A percentile compares a stretch with the other conserved stretches of the same genome.
phyloP scores from a whole-genome alignment of 2,329 filamentous ascomycete genomes.

The Stylonectria norvegica region DNA sequence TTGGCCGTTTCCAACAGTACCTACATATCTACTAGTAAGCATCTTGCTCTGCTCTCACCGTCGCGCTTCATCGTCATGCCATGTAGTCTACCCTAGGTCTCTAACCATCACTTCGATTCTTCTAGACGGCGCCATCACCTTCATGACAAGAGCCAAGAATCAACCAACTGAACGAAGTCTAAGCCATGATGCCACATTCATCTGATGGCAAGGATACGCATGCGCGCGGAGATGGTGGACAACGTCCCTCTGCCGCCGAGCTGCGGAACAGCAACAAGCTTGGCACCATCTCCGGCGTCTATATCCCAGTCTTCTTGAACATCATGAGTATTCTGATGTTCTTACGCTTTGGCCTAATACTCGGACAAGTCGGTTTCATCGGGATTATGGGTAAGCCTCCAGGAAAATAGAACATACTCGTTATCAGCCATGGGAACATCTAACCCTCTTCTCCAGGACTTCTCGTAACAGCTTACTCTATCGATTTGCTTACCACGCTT shows the following conservation, averaged over 20 bases:
- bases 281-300: conserved; percentile 74
- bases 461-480: conserved; percentile 70
- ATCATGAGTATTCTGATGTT: conserved; percentile 92
- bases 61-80: too few relatives aligned
- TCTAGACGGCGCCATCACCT: too few relatives aligned
- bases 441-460: conserved; percentile 49
- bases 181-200: not conserved
- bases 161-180: too few relatives aligned
- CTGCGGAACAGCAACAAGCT: conserved; percentile 57
- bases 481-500: conserved; percentile 80
- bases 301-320: conserved; percentile 84
- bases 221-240: not conserved
- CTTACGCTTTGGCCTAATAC: conserved; percentile 78
- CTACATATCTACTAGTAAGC: too few relatives aligned
- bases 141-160: too few relatives aligned
- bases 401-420: not conserved
- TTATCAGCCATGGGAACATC: not conserved
- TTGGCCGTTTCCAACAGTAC: not conserved
- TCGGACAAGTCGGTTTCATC: conserved; percentile 74
- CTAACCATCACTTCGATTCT: too few relatives aligned
- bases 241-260: conserved; percentile 30
- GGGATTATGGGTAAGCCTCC: conserved; percentile 69
- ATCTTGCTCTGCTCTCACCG: too few relatives aligned
- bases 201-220: not conserved
- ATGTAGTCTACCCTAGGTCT: too few relatives aligned